Evolutionary conservation across 1,139 yeast species (phyloP).

Genomic region (Fermentozyma sake): DNA sequence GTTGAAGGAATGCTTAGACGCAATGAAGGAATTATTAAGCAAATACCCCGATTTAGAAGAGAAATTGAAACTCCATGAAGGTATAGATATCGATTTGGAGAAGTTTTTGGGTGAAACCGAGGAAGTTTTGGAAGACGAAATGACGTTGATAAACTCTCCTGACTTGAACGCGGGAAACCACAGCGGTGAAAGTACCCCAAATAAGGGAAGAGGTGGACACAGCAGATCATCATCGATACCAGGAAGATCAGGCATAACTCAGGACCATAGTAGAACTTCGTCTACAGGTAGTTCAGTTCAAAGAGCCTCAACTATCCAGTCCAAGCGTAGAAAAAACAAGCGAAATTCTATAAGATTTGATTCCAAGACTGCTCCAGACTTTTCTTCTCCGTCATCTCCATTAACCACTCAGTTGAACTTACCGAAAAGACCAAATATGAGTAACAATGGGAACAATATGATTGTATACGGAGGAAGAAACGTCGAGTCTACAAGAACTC

Average conservation of each 20-base stretch:
- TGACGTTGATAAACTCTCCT: conserved; percentile 26
- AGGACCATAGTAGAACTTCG: conserved; percentile 9
- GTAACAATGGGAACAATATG: conserved; percentile 2
- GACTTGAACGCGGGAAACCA: conserved; percentile 11
- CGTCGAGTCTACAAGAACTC: no score
- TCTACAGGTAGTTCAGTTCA: conserved; percentile 12
- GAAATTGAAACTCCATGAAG: conserved; percentile 24
- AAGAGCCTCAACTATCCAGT: conserved; percentile 23
- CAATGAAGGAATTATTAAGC: conserved; percentile 24
- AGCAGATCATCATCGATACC: no score
- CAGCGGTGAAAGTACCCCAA: conserved; percentile 8
- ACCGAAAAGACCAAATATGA: conserved; percentile 18
- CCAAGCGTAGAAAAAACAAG: conserved; percentile 28
- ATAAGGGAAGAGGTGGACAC: conserved; percentile 5
- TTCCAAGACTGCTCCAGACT: conserved; percentile 19
- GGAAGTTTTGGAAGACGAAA: conserved; percentile 36
- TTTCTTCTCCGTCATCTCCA: conserved; percentile 15
- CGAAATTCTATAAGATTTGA: conserved; percentile 29
- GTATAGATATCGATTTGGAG: conserved; percentile 30
- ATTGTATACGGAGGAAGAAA: no score
- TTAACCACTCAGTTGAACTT: conserved; percentile 17
- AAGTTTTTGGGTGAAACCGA: conserved; percentile 31
- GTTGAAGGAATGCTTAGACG: conserved; percentile 29
- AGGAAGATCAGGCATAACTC: no score
- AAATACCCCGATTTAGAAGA: conserved; percentile 37